phyloP scores from a whole-genome alignment of 345 rosid species.

The Mallotus nudiflorus region DNA sequence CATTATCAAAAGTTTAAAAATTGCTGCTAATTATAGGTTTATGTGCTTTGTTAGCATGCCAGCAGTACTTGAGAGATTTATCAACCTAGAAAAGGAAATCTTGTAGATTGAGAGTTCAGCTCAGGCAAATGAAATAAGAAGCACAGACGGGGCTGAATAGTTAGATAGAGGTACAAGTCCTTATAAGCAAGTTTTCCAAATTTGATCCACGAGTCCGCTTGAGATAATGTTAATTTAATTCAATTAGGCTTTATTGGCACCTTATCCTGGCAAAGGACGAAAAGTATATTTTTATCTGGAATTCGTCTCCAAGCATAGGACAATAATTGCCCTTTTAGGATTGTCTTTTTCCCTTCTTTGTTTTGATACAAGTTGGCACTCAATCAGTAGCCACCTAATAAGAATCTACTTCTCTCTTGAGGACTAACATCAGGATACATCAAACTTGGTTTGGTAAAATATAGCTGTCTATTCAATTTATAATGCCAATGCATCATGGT shows the following conservation, averaged over 20 bases:
- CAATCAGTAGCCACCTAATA: not conserved
- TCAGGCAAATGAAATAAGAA: constrained; percentile 53
- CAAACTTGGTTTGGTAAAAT: not conserved
- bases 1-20: not conserved
- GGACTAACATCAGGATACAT: not conserved
- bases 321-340: not conserved
- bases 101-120: constrained; percentile 63
- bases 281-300: not conserved
- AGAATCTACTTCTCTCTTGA: not conserved
- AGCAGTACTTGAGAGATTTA: constrained; percentile 86
- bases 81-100: constrained; percentile 68
- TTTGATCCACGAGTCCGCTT: no score
- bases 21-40: constrained; percentile 44
- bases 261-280: not conserved
- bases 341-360: not conserved
- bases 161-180: constrained; percentile 45
- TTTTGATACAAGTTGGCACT: not conserved
- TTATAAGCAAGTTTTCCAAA: constrained; percentile 5
- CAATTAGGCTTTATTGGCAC: not conserved
- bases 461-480: no score
- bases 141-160: constrained; percentile 25
- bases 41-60: constrained; percentile 85
- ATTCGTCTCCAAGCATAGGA: not conserved
- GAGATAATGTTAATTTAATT: no score
- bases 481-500: not conserved